These are phyloP conservation scores for Euphrasia confusa DNA, from an alignment of 257 asterid genomes.

Conservation along the genomic window DNA sequence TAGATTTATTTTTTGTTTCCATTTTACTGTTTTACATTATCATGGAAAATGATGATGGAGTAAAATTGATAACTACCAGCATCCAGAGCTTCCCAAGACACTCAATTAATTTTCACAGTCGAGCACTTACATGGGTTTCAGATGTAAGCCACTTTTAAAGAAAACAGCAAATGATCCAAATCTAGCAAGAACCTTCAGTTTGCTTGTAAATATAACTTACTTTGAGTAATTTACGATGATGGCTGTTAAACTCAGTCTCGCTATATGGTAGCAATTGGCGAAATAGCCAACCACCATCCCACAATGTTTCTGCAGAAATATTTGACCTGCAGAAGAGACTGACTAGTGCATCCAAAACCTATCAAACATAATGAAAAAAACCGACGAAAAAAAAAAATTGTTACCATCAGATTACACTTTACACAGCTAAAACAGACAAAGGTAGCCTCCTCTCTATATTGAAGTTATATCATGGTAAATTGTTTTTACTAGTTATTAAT, in stretches of 20 bases:
- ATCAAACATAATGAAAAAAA: slow-evolving; percentile 27
- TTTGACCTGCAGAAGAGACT: slow-evolving; percentile 86
- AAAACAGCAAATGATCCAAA: slow-evolving; percentile 16
- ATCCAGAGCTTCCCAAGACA: neutral
- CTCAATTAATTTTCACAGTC: slow-evolving; percentile 3
- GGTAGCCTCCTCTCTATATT: slow-evolving; percentile 13
- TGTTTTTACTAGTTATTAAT: slow-evolving; percentile 1
- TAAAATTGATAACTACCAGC: neutral
- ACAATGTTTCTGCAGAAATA: slow-evolving; percentile 88
- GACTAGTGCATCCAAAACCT: slow-evolving; percentile 97
- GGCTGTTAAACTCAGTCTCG: slow-evolving; percentile 65
- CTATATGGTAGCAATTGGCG: slow-evolving; percentile 93
- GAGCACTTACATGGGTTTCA: slow-evolving; percentile 8
- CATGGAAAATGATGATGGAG: slow-evolving; percentile 8
- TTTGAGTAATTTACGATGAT: slow-evolving; percentile 62
- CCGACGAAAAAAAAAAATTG: slow-evolving; percentile 4
- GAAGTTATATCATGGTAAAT: neutral
- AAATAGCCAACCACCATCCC: slow-evolving; percentile 99
- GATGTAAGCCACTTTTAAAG: slow-evolving; percentile 10
- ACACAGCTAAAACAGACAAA: slow-evolving; percentile 1
- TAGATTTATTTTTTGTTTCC: too few species aligned
- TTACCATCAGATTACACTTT: slow-evolving; percentile 11
- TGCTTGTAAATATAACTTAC: slow-evolving; percentile 43
- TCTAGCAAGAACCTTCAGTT: slow-evolving; percentile 19
- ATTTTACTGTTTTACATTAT: too few species aligned